Conservation (phyloP, 2,329 filamentous ascomycete species). For the Phialophora expanda region DNA sequence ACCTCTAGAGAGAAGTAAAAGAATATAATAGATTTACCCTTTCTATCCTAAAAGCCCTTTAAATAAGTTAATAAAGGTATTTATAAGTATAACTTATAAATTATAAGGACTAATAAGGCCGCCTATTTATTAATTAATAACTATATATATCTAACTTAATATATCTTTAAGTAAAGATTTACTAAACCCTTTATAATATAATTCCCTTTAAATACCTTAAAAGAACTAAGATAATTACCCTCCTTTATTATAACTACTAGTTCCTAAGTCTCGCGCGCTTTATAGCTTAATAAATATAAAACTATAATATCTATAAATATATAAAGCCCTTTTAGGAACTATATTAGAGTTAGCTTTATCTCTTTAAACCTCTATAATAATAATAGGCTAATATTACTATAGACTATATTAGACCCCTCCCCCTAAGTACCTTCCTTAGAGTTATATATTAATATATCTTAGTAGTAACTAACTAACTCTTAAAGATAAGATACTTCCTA, state of each 20-base stretch:
- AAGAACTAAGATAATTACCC: not conserved
- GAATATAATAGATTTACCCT: not conserved
- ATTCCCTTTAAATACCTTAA: not conserved
- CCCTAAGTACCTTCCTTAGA: not conserved
- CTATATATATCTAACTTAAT: not conserved
- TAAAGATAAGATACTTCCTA: slow-evolving; percentile 3
- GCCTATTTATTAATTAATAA: not conserved
- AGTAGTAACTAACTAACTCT: not conserved
- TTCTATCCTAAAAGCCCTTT: not conserved
- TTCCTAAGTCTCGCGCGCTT: not conserved
- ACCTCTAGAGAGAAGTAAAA: not conserved
- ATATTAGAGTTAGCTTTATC: slow-evolving; percentile 3
- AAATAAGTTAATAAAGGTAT: not conserved
- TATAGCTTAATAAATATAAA: slow-evolving; percentile 3
- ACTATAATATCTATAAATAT: slow-evolving; percentile 1
- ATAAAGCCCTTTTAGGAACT: not conserved
- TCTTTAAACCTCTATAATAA: slow-evolving; percentile 1
- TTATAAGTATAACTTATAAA: slow-evolving; percentile 1
- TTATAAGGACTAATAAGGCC: slow-evolving; percentile 2
- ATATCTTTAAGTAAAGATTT: not conserved
- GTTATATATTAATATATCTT: not conserved
- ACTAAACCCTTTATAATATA: slow-evolving; percentile 6
- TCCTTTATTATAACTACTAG: not conserved
- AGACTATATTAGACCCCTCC: slow-evolving; percentile 6
- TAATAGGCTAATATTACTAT: not conserved